Evolutionary conservation across 306 rosid genomes (phyloP).

Genomic region (Hippophae gyantsensis): DNA sequence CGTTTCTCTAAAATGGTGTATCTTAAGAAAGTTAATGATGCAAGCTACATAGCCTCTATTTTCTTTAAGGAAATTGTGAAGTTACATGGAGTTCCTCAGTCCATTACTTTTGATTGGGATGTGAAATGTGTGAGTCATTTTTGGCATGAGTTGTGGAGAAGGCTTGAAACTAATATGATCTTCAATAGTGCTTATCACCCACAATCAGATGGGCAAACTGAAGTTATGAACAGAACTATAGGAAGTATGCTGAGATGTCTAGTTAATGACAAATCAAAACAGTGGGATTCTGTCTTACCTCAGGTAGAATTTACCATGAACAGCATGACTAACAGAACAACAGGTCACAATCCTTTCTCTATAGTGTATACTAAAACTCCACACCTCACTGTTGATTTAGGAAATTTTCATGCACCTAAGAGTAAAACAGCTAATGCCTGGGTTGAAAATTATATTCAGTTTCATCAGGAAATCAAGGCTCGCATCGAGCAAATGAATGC

Average conservation of each 20-base stretch:
- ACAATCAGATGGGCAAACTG: not conserved
- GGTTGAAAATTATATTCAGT: not conserved
- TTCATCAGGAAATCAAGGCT: not conserved
- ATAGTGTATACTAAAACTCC: not conserved
- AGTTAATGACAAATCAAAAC: not conserved
- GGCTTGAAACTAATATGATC: not conserved
- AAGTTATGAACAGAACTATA: not conserved
- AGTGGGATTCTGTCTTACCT: not conserved
- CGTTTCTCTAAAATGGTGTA: slow-evolving; percentile 3
- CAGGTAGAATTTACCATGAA: not conserved
- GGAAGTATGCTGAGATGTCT: slow-evolving; percentile 1
- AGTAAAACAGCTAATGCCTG: no score
- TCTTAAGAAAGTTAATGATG: slow-evolving; percentile 1
- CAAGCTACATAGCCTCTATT: not conserved
- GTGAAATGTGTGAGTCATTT: slow-evolving; percentile 5
- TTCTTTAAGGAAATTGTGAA: not conserved
- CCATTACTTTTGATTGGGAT: slow-evolving; percentile 6
- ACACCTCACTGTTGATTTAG: not conserved
- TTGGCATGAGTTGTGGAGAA: not conserved
- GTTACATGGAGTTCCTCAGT: not conserved
- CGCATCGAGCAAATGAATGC: not conserved
- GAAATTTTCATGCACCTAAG: no score
- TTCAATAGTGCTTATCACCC: not conserved
- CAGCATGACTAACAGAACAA: not conserved
- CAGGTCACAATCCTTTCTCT: not conserved